Conservation (phyloP, 176 grass and related monocot species). For the Echinochloa phyllopogon region DNA sequence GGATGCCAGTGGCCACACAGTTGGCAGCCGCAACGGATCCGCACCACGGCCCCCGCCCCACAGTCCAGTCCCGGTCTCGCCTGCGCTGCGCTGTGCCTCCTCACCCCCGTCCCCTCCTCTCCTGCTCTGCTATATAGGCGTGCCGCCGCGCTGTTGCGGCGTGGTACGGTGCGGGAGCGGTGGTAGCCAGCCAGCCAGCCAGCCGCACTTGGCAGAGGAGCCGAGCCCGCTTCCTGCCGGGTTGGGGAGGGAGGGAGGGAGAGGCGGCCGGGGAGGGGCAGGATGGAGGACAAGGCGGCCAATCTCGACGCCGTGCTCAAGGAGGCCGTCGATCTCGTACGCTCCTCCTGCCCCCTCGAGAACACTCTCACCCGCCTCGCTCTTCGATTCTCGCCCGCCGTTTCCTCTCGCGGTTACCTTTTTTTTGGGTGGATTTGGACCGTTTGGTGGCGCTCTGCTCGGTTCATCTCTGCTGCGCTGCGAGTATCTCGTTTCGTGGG, state of each 20-base stretch:
- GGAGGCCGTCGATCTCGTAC: slow-evolving; percentile 89
- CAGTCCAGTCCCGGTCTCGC: slow-evolving; percentile 3
- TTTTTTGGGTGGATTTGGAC: not conserved
- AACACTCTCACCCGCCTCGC: not conserved
- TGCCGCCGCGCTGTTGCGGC: not conserved
- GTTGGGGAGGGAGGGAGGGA: too few relatives aligned
- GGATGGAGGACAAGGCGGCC: slow-evolving; percentile 65
- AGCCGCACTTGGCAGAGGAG: not conserved
- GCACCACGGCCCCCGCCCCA: not conserved
- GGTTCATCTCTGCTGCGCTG: not conserved
- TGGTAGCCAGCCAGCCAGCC: not conserved
- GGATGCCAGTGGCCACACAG: not conserved
- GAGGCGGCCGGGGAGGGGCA: not conserved
- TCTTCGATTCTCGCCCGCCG: not conserved
- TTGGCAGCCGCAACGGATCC: not conserved
- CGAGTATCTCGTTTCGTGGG: not conserved
- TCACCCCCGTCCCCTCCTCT: too few relatives aligned
- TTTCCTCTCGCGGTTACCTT: not conserved
- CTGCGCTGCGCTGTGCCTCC: not conserved
- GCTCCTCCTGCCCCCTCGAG: not conserved
- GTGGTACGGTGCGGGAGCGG: not conserved
- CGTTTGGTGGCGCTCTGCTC: not conserved
- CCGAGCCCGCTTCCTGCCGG: not conserved
- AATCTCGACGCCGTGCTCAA: slow-evolving; percentile 81
- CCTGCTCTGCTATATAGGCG: slow-evolving; percentile 12